These are phyloP conservation scores for Chrysochromulina parva DNA, from an alignment of 78 protist genomes.

Conservation along the genomic window DNA sequence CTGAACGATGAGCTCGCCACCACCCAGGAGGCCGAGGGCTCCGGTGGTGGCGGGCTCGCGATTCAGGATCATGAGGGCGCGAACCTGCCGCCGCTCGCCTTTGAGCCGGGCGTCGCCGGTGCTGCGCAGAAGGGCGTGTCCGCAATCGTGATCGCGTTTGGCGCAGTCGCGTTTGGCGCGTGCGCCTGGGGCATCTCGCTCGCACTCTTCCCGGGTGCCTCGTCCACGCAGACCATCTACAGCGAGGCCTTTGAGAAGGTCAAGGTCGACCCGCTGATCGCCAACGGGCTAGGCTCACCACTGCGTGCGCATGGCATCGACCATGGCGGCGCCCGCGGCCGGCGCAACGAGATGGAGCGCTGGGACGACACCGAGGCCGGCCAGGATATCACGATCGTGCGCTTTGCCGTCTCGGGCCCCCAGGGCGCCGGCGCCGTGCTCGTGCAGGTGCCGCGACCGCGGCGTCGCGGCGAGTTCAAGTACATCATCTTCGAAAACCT, in stretches of 20 bases:
- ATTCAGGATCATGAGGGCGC: not conserved
- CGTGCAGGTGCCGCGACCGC: not conserved
- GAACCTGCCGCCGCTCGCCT: not conserved
- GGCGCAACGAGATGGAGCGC: constrained; percentile 4
- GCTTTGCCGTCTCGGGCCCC: not conserved
- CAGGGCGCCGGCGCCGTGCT: not conserved
- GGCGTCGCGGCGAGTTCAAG: not conserved
- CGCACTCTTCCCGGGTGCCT: not conserved
- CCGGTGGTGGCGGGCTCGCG: not conserved
- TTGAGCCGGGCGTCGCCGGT: not conserved
- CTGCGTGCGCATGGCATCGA: not conserved
- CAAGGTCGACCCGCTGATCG: not conserved
- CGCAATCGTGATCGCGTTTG: not conserved
- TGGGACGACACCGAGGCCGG: not conserved
- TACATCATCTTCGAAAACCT: not conserved
- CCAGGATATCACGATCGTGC: not conserved
- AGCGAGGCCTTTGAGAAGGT: constrained; percentile 9
- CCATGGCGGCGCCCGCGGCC: not conserved
- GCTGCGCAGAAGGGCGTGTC: not conserved
- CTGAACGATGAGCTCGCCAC: too few relatives aligned
- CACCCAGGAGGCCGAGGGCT: too few relatives aligned
- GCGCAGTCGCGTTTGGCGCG: not conserved
- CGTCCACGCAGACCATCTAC: not conserved
- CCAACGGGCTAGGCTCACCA: not conserved
- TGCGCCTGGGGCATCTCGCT: constrained; percentile 6